Evolutionary conservation across 2,329 filamentous ascomycete genomes (phyloP), one percentile per base, ranked within the genome.

Genomic region (Neonectria faginata): DNA sequence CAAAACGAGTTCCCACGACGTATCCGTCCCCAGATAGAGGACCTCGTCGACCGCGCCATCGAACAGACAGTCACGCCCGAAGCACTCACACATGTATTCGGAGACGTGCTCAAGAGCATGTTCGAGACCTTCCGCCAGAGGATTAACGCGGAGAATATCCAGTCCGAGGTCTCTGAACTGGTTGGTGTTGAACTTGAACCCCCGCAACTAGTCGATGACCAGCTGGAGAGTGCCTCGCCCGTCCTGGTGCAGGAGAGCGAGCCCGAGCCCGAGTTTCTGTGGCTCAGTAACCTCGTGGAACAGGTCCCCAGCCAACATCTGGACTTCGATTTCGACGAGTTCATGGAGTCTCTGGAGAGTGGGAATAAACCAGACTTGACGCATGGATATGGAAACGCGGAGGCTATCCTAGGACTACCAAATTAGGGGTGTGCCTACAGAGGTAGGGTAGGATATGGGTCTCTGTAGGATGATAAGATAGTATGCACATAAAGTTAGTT

Each of bases 1-100:
- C 16, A 25, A n/a, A 42, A 22, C 22, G 47, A 59, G 36, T 52
- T 52, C n/a, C 22, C 47, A 3, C 42, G 47, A n/a, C 22, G 47
- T 31, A 51, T 51, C 4, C 56, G 45, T 1, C 45, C 45, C 8
- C 33, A 44, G 4, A 14, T 58, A 3, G 56, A 44, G 7, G n/a
- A 14, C 6, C 20, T 58, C 6, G 45, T 52, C 10, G 47, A 51
- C 5, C 45, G 31, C 2, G 36, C 14, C 5, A n/a, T 51, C 2
- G 56, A 44, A 22, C 56, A 51, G 36, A 20, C 45, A 5, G 11
- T 51, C 12, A 44, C 33, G 12, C 33, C 56, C 5, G 56, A 58
- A 33, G 33, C 33, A 22, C 45, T 58, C 18, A 58, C 33, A 3
- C 20, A 29, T 42, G 12, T 14, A 10, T 31, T 58, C 29, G 22